Evolutionary conservation across 169 alveolate genomes (phyloP), one percentile per base, ranked within the genome.

Genomic region (Plasmodium reichenowi): DNA sequence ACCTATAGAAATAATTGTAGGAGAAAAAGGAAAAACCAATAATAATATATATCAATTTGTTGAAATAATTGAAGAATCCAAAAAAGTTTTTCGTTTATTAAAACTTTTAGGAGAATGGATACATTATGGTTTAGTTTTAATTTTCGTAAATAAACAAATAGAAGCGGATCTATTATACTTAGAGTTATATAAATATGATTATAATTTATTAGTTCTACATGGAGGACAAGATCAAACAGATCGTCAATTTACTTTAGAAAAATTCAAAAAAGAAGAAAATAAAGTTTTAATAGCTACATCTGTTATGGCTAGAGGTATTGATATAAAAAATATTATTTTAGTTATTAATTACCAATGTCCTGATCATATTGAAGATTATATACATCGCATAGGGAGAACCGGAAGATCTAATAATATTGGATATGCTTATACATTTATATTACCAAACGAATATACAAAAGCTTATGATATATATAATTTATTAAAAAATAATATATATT

Each of bases 341-440:
- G 99, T 99, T 0, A 94, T 99, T 47, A 99, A 99, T 91, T 98
- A 96, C 93, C 95, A 97, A 20, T 97, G 99, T 32, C 99, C 99
- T 1, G 99, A 98, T 91, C 99, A 99, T 86, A 95, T 98, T 93
- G 99, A 99, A 74, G 99, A 99, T 93, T 99, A 98, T 92, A 98
- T 99, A 17, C 99, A 99, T 95, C 93, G 99, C 83, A 98, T 98
- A 22, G 99, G 99, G 2, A 94, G 99, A 74, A 99, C 99, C 0
- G 99, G 99, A 1, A 88, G 99, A 50, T 99, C 99, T 3, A 99
- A 99, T 12, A 97, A 95, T 59, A 95, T 97, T 47, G 99, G 99
- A 12, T 97, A 98, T 9, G 98, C 99, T 2, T 97, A 97, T 83
- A 99, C 99, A 26, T 98, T 99, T 88, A 93, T 99, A 12, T 91